Percentiles rank a stretch among this genome's conserved stretches.
Evolutionary conservation across 495 filamentous ascomycete genomes (phyloP).

Genomic region (Elaphomyces granulatus): DNA sequence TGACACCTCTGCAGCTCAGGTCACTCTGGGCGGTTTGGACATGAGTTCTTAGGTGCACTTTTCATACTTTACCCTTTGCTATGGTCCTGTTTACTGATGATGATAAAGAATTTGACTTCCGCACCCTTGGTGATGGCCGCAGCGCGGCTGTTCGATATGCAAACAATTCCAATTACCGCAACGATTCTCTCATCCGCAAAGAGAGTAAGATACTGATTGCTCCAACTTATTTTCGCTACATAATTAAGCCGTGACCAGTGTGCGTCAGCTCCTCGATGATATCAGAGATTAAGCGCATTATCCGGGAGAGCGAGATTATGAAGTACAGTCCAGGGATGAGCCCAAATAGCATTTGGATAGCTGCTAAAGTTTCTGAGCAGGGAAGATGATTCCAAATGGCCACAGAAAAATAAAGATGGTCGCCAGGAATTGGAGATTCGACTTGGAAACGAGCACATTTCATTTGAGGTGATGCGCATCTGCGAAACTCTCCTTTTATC

Average conservation of each 20-base stretch:
- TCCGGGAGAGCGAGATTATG: slow-evolving; percentile 96
- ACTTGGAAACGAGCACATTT: slow-evolving; percentile 90
- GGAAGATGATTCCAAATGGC: slow-evolving; percentile 99
- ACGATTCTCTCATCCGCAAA: slow-evolving; percentile 97
- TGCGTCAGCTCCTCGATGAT: slow-evolving; percentile 89
- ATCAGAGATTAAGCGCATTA: slow-evolving; percentile 86
- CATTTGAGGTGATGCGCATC: slow-evolving; percentile 60
- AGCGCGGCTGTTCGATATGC: slow-evolving; percentile 93
- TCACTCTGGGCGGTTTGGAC: slow-evolving; percentile 93
- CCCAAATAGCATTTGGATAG: not conserved
- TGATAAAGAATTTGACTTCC: slow-evolving; percentile 82
- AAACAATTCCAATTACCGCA: slow-evolving; percentile 99
- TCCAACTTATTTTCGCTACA: slow-evolving; percentile 1
- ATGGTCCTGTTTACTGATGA: too few species aligned
- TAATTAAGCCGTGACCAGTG: slow-evolving; percentile 46
- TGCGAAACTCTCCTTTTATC: not conserved
- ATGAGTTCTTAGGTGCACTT: slow-evolving; percentile 97
- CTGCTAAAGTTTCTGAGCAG: slow-evolving; percentile 34
- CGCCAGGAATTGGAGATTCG: slow-evolving; percentile 94
- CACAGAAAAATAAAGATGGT: slow-evolving; percentile 98
- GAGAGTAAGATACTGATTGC: slow-evolving; percentile 57
- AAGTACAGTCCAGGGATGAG: slow-evolving; percentile 51
- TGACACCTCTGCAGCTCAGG: slow-evolving; percentile 61
- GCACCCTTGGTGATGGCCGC: slow-evolving; percentile 82
- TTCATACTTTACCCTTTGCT: not conserved